Evolutionary conservation across 768 basidiomycete species (phyloP), one percentile per base, ranked within the genome.

Genomic region (Boletus reticulatus): DNA sequence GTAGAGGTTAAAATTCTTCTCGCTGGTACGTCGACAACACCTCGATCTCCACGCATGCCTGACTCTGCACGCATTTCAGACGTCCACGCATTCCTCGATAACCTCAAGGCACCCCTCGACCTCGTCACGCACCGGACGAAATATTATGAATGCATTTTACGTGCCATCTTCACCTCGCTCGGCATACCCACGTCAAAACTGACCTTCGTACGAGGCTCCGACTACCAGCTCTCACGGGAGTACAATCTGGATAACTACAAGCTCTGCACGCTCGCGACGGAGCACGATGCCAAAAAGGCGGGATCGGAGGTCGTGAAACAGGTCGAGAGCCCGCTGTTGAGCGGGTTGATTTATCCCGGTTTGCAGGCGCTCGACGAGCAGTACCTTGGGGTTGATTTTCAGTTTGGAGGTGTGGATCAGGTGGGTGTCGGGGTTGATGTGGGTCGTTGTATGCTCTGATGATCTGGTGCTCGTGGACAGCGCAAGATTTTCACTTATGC

Each of bases 281-380:
- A 98, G 63, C 94, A 96, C 72, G 97, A 98, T 62, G 94, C 96
- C 24, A 96, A 96, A 71, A 97, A 97, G 72, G 97, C 97, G 0
- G 97, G 97, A 7, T 96, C 97, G 3, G 97, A 99, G 70, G 97
- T 98, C 53, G 97, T 99, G 62, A 98, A 98, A 72, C 96, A 98
- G 72, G 91, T 95, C 6, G 91, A 94, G 58, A 93, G 88, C 66
- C 91, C 94, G 1, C 76, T 95, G 48, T 77, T 99, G 51, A 94
- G 92, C 58, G 95, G 94, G 2, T 72, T 98, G 57, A 81, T 99
- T 52, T 98, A 99, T 80, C 97, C 97, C 1, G 94, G 96, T 37
- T 73, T 99, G 41, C 97, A 99, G 63, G 95, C 97, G 10, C 83
- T 99, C 24, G 97, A 99, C 63, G 97, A 99, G 72, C 86, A 99